These are phyloP conservation scores for Lactarius psammicola DNA, from an alignment of 768 basidiomycete species.

Conservation along the genomic window DNA sequence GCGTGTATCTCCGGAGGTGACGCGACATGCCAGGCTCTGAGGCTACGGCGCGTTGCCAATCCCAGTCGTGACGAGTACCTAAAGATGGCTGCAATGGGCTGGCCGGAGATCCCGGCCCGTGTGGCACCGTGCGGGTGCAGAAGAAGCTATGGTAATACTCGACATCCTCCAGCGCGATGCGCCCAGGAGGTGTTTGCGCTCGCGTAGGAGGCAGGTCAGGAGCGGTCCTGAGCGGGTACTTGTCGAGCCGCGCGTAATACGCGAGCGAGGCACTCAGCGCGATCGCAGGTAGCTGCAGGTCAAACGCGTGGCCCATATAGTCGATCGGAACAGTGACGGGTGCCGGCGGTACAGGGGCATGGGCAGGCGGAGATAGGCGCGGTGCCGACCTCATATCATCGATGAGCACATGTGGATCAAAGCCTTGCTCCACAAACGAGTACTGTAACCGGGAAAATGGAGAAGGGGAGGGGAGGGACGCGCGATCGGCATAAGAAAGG, in stretches of 20 bases:
- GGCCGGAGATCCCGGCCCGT: conserved; percentile 6
- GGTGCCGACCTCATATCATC: not conserved
- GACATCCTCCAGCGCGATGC: conserved; percentile 13
- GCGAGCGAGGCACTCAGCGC: conserved; percentile 21
- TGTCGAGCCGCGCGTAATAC: conserved; percentile 25
- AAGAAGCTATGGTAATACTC: conserved; percentile 19
- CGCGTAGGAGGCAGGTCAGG: not conserved
- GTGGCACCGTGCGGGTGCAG: conserved; percentile 12
- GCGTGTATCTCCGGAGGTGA: conserved; percentile 8
- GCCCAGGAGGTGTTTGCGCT: not conserved
- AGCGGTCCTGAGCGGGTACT: not conserved
- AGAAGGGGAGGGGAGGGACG: not conserved
- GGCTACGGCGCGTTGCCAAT: conserved; percentile 21
- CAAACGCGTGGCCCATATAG: conserved; percentile 13
- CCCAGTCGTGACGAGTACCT: conserved; percentile 9
- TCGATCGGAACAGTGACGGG: conserved; percentile 14
- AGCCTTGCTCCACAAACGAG: conserved; percentile 21
- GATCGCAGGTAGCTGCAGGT: conserved; percentile 22
- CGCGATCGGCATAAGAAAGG: conserved; percentile 14
- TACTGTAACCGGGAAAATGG: conserved; percentile 20
- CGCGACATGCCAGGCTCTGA: conserved; percentile 9
- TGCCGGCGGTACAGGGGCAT: conserved; percentile 1
- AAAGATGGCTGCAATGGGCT: not conserved
- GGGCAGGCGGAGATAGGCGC: conserved; percentile 2
- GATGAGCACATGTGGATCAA: conserved; percentile 19